Evolutionary conservation across 305 asterid species (phyloP).

Genomic region (Rubia balearica): DNA sequence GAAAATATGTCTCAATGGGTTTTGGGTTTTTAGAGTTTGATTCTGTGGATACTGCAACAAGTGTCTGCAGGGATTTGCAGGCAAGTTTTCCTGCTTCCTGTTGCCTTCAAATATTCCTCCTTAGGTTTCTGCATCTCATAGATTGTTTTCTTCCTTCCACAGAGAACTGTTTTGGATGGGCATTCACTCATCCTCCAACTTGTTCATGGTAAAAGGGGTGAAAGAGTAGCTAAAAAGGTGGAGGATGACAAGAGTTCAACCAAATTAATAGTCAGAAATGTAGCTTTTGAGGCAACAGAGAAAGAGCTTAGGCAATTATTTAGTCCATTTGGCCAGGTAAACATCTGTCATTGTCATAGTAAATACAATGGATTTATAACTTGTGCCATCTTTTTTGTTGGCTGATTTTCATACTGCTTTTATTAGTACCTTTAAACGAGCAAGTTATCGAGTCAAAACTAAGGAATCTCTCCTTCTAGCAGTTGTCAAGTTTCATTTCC

Average conservation of each 20-base stretch:
- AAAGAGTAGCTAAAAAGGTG: constrained; percentile 30
- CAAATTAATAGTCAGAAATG: constrained; percentile 80
- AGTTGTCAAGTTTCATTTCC: background rate
- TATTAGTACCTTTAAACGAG: background rate
- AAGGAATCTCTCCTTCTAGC: background rate
- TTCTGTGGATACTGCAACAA: constrained; percentile 64
- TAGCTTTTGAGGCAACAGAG: constrained; percentile 94
- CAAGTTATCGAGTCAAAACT: background rate
- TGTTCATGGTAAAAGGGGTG: constrained; percentile 68
- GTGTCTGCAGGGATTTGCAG: constrained; percentile 72
- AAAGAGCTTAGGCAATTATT: constrained; percentile 81
- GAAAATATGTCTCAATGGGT: constrained; percentile 86
- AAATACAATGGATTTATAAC: background rate
- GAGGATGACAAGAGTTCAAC: constrained; percentile 66
- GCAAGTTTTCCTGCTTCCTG: constrained; percentile 23
- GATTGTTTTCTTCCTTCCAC: constrained; percentile 21
- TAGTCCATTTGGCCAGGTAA: constrained; percentile 89
- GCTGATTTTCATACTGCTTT: background rate
- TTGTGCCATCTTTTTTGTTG: background rate
- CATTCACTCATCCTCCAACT: constrained; percentile 85
- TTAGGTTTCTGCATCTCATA: constrained; percentile 11
- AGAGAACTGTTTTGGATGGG: constrained; percentile 90
- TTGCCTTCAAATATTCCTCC: background rate
- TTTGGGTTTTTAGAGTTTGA: constrained; percentile 92
- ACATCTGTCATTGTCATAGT: background rate